Base-by-base conservation (phyloP, 805 yeast genomes). In the Ogataea wickerhamii region DNA sequence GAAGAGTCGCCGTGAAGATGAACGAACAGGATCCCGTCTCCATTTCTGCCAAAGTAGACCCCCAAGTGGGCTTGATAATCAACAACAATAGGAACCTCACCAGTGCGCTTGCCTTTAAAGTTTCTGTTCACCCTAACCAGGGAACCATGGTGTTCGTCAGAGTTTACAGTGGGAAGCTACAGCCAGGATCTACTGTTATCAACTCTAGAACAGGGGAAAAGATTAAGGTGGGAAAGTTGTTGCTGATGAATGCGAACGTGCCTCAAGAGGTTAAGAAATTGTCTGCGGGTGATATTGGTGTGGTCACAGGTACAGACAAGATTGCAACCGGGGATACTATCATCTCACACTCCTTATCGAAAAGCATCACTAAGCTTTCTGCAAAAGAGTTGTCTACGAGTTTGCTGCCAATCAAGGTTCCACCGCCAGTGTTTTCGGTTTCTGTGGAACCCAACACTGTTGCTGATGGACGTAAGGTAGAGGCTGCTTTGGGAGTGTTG, bases 341-440 rank as follows among this genome's bases (percentile, higher is more conserved):
- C 3, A 73, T 89, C 8, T 70, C 82, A 1, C 82, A 80, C 55
- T 70, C 74, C 0, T 49, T 67, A 12, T 72, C 73, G 38, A 77
- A 70, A 45, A 78, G 72, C 40, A 21, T 47, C 1, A 40, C 32
- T 10, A 47, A 49, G 5, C 36, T 61, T 7, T 18, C 44, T 3
- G 41, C 50, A 18, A 71, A 74, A 1, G 64, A 74, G 21, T 66
- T 68, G 36, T 50, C 65, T 2, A 66, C 82, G 24, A 63, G 67
- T 11, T 71, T 89, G 21, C 72, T 82, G 40, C 95, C 97, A 0
- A 91, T 91, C 25, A 71, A 64, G 0, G 74, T 86, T 1, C 98
- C 98, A 1, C 95, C 96, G 1, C 95, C 98, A 0, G 93, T 93
- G 5, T 93, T 91, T 60, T 82, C 88, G 44, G 80, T 91, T 2